Evolutionary conservation across 2,329 filamentous ascomycete genomes (phyloP), one percentile per base, ranked within the genome.

Genomic region (Claviceps paspali): DNA sequence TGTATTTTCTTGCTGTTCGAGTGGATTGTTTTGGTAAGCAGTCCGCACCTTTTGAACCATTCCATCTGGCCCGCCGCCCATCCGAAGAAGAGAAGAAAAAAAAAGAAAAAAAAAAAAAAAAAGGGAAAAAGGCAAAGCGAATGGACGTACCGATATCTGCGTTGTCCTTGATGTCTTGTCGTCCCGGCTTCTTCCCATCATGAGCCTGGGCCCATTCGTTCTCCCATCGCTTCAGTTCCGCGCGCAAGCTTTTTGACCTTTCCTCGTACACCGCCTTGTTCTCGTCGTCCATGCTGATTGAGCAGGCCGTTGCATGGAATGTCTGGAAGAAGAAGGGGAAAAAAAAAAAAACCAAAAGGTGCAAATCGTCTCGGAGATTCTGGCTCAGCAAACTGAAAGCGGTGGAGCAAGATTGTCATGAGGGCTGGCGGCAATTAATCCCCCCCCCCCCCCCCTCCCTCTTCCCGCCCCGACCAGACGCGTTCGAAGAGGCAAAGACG

Each of bases 91-190:
- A 14, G 10, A 22, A 22, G 8, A 22, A 5, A 22, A 22, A 22
- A 22, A 5, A 22, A 5, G 5, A 8, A 22, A 22, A 22, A 8
- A 22, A 22, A 5, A n/a, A n/a, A 15, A 6, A 14, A n/a, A n/a
- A 14, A 8, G 8, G 8, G 8, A 22, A 5, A 22, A 22, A 22
- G 8, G 5, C 5, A 5, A 5, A 8, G 8, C 5, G 8, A 8
- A 22, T 5, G 5, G 2, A 33, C 62, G 24, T 68, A 84, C 81
- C 78, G 49, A 87, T 85, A 0, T 70, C 68, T 6, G 71, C 67
- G 48, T 83, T 76, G 36, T 68, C 66, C 59, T 84, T 86, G 62
- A 88, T 86, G 49, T 85, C 81, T n/a, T 76, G 70, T 40, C 80
- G 70, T 35, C 68, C 64, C 4, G 82, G 78, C 61, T 85, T 87